Conservation (phyloP, 108 stramenopile genomes). For the Cylindrotheca fusiformis region DNA sequence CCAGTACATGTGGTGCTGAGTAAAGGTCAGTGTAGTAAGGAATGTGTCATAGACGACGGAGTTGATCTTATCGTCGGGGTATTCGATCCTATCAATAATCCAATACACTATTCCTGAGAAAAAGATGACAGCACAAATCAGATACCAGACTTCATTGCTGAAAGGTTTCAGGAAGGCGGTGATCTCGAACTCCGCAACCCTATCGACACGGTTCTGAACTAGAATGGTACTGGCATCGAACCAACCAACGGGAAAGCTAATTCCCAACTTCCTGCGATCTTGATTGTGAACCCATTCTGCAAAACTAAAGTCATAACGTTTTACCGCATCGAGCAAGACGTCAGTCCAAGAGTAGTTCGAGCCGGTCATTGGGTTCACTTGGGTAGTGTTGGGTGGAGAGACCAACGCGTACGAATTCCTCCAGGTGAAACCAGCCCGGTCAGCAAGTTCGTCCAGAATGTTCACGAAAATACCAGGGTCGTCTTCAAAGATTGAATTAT, state of each 20-base stretch:
- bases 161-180: conserved; percentile 24
- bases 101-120: conserved; percentile 23
- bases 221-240: conserved; percentile 36
- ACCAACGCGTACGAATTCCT: conserved; percentile 22
- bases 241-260: conserved; percentile 29
- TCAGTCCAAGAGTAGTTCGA: conserved; percentile 8
- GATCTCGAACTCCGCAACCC: neutral
- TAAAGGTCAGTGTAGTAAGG: conserved; percentile 18
- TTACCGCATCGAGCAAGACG: conserved; percentile 23
- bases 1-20: conserved; percentile 10
- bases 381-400: neutral
- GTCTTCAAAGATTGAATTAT: conserved; percentile 5
- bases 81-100: conserved; percentile 18
- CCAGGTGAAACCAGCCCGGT: conserved; percentile 43
- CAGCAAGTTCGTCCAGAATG: conserved; percentile 42
- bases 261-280: conserved; percentile 22
- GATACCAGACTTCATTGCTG: conserved; percentile 20
- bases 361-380: neutral
- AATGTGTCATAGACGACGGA: conserved; percentile 3
- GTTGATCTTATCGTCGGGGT: neutral
- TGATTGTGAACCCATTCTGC: conserved; percentile 11
- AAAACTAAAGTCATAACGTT: conserved; percentile 29
- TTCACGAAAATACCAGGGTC: conserved; percentile 24
- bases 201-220: conserved; percentile 2
- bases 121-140: conserved; percentile 19